phyloP scores from a whole-genome alignment of 2,329 filamentous ascomycete species.

The Neonectria neomacrospora region DNA sequence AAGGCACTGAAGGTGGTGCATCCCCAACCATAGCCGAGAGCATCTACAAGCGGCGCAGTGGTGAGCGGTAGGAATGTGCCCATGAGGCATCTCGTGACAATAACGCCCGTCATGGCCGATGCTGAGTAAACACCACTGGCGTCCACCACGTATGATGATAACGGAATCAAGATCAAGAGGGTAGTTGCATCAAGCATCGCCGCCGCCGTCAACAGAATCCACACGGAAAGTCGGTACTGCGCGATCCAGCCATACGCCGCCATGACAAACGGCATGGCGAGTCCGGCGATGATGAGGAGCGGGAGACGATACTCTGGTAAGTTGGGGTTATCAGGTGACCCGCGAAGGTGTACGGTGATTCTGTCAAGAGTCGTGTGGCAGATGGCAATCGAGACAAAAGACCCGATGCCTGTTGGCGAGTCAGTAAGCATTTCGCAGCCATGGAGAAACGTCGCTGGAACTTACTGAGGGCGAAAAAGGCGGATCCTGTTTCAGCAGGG shows the following conservation, averaged over 20 bases:
- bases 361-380: constrained; percentile 64
- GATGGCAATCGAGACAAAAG: constrained; percentile 57
- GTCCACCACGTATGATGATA: constrained; percentile 67
- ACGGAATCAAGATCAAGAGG: constrained; percentile 59
- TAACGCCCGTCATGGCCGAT: constrained; percentile 66
- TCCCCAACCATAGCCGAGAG: constrained; percentile 63
- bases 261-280: constrained; percentile 58
- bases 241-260: constrained; percentile 63
- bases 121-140: constrained; percentile 66
- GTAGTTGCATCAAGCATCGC: constrained; percentile 58
- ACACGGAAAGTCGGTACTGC: constrained; percentile 54
- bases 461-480: constrained; percentile 55
- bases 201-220: constrained; percentile 56
- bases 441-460: not conserved
- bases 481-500: constrained; percentile 61
- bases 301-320: constrained; percentile 67
- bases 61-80: constrained; percentile 67
- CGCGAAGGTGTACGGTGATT: constrained; percentile 62
- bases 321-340: constrained; percentile 52
- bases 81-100: constrained; percentile 65
- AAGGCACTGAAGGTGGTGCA: constrained; percentile 58
- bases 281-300: constrained; percentile 58
- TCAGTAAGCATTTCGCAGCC: not conserved
- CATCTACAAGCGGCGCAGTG: constrained; percentile 58
- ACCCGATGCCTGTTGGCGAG: constrained; percentile 56